A percentile compares a stretch with the other conserved stretches of the same genome.
phyloP scores from a whole-genome alignment of 441 rosid genomes.

The Gossypium trilobum region DNA sequence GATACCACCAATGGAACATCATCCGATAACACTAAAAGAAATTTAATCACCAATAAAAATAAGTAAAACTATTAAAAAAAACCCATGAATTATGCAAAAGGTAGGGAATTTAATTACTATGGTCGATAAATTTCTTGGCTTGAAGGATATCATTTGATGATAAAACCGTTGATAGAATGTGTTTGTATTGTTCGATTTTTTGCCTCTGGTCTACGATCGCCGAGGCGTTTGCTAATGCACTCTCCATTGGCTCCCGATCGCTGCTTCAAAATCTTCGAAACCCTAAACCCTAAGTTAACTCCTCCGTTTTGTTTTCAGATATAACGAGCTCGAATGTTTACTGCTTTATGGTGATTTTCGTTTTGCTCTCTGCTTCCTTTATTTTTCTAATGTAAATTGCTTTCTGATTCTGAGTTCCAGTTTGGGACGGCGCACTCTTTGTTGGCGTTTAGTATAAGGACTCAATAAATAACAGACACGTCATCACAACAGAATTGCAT shows the following conservation, averaged over 20 bases:
- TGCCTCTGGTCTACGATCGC: constrained; percentile 86
- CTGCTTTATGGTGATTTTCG: background rate
- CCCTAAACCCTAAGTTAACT: background rate
- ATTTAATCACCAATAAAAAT: background rate
- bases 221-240: constrained; percentile 67
- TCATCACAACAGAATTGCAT: background rate
- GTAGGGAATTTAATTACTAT: constrained; percentile 34
- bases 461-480: background rate
- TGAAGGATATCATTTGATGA: constrained; percentile 69
- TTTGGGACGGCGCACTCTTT: background rate
- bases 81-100: background rate
- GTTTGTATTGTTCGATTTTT: constrained; percentile 95
- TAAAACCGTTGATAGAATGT: constrained; percentile 68
- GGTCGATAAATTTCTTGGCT: constrained; percentile 81
- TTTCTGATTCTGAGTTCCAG: background rate
- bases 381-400: no score
- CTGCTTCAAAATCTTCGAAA: background rate
- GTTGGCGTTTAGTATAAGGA: background rate
- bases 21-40: constrained; percentile 74
- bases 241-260: constrained; percentile 40
- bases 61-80: background rate
- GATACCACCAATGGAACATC: constrained; percentile 90
- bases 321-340: background rate
- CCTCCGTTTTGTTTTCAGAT: background rate
- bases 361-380: background rate